phyloP scores from a whole-genome alignment of 2,329 filamentous ascomycete genomes.

The Diaporthe aspalathi region DNA sequence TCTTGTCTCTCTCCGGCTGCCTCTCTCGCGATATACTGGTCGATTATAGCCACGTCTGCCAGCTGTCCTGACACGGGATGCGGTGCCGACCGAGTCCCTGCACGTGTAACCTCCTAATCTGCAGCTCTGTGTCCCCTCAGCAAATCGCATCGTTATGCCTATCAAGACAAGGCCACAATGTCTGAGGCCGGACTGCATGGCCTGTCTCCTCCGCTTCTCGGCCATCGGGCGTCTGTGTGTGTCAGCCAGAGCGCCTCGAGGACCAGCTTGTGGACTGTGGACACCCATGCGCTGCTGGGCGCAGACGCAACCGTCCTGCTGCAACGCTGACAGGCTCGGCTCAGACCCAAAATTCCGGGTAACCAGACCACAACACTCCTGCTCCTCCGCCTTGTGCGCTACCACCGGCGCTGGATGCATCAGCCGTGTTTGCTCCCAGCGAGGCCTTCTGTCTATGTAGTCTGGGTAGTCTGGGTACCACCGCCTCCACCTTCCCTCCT shows the following conservation, averaged over 20 bases:
- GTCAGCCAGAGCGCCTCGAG: slow-evolving; percentile 26
- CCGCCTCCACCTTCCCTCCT: slow-evolving; percentile 23
- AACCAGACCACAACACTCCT: slow-evolving; percentile 14
- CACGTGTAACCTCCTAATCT: slow-evolving; percentile 15
- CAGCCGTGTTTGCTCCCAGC: slow-evolving; percentile 24
- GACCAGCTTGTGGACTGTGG: slow-evolving; percentile 1
- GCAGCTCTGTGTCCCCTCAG: background rate
- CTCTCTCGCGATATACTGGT: background rate
- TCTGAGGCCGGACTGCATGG: background rate
- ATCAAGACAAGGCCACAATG: slow-evolving; percentile 5
- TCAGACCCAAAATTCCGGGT: slow-evolving; percentile 28
- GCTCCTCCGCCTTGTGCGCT: slow-evolving; percentile 26
- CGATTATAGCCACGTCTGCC: background rate
- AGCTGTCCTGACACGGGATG: background rate
- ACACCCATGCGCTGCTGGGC: background rate
- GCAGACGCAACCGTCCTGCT: slow-evolving; percentile 22
- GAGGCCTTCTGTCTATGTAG: background rate
- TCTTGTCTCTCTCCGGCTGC: background rate
- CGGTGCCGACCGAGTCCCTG: background rate
- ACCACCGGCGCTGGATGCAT: background rate
- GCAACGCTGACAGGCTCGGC: slow-evolving; percentile 26
- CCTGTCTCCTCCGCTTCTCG: background rate
- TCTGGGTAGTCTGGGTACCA: no score
- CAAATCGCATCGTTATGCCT: slow-evolving; percentile 22
- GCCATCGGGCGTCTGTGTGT: slow-evolving; percentile 26